Conservation (phyloP, 768 basidiomycete genomes). For the Panaeolus cyanescens region DNA sequence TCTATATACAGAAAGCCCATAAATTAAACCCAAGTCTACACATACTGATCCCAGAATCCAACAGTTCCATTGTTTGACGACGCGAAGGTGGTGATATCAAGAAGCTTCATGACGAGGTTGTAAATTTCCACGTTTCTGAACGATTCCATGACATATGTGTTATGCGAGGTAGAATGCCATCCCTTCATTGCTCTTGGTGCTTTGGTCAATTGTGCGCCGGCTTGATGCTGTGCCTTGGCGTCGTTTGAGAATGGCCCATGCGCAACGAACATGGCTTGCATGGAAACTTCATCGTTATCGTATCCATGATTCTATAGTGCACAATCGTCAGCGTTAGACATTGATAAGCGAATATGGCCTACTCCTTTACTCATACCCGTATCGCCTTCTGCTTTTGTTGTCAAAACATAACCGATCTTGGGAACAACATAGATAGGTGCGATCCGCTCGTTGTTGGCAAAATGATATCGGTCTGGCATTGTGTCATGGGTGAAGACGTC, state of each 20-base stretch:
- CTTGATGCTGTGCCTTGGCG: slow-evolving; percentile 58
- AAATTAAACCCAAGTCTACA: slow-evolving; percentile 31
- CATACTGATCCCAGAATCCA: slow-evolving; percentile 84
- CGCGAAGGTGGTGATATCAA: slow-evolving; percentile 59
- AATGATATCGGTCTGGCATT: slow-evolving; percentile 85
- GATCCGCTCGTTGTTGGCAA: slow-evolving; percentile 70
- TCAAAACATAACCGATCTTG: slow-evolving; percentile 77
- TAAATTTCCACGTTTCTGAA: slow-evolving; percentile 89
- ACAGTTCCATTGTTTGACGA: slow-evolving; percentile 75
- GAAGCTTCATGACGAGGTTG: slow-evolving; percentile 74
- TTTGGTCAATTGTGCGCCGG: slow-evolving; percentile 15
- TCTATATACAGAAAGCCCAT: not conserved
- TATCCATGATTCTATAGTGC: slow-evolving; percentile 89
- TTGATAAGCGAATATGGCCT: slow-evolving; percentile 28
- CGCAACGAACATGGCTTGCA: slow-evolving; percentile 91
- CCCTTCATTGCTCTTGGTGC: slow-evolving; percentile 36
- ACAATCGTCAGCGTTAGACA: not conserved
- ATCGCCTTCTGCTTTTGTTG: slow-evolving; percentile 61
- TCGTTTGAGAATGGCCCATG: slow-evolving; percentile 85
- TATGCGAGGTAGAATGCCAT: slow-evolving; percentile 69
- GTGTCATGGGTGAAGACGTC: slow-evolving; percentile 76
- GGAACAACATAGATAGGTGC: slow-evolving; percentile 89
- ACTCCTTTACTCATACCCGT: slow-evolving; percentile 76
- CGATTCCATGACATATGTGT: slow-evolving; percentile 75
- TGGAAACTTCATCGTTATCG: slow-evolving; percentile 73